Conservation (phyloP, 441 rosid species). For the Pelargonium citronellum region DNA sequence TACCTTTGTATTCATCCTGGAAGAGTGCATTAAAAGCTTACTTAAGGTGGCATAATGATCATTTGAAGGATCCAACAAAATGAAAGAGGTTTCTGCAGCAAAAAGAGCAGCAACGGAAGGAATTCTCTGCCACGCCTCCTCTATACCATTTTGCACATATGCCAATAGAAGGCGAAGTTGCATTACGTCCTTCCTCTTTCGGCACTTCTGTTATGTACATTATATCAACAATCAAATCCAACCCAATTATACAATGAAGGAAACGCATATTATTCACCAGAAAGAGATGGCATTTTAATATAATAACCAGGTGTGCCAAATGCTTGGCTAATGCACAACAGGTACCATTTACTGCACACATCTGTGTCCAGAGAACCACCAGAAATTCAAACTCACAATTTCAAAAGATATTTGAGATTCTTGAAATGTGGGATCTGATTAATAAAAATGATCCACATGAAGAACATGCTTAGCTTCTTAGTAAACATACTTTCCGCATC, state of each 20-base stretch:
- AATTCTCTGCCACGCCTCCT: slow-evolving; percentile 80
- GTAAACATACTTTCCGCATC: not conserved
- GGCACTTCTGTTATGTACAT: slow-evolving; percentile 43
- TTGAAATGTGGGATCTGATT: not conserved
- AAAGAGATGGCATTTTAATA: not conserved
- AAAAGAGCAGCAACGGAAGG: slow-evolving; percentile 74
- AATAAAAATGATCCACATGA: not conserved
- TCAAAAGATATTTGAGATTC: not conserved
- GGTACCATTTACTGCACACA: not conserved
- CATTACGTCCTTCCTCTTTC: slow-evolving; percentile 55
- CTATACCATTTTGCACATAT: slow-evolving; percentile 74
- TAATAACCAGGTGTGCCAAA: not conserved
- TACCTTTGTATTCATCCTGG: slow-evolving; percentile 76
- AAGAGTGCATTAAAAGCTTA: slow-evolving; percentile 57
- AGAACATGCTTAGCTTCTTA: slow-evolving; percentile 3
- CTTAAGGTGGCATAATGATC: slow-evolving; percentile 56
- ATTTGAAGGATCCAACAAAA: slow-evolving; percentile 78
- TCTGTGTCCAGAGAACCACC: slow-evolving; percentile 1
- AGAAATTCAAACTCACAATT: not conserved
- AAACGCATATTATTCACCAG: slow-evolving; percentile 16
- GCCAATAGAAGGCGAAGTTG: slow-evolving; percentile 66
- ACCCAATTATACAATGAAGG: not conserved
- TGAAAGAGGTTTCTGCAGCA: slow-evolving; percentile 80
- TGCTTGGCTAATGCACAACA: not conserved
- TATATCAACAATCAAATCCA: slow-evolving; percentile 11